Evolutionary conservation across 306 rosid species (phyloP), one percentile per base, ranked within the genome.

Genomic region (Hippophae gyantsensis): DNA sequence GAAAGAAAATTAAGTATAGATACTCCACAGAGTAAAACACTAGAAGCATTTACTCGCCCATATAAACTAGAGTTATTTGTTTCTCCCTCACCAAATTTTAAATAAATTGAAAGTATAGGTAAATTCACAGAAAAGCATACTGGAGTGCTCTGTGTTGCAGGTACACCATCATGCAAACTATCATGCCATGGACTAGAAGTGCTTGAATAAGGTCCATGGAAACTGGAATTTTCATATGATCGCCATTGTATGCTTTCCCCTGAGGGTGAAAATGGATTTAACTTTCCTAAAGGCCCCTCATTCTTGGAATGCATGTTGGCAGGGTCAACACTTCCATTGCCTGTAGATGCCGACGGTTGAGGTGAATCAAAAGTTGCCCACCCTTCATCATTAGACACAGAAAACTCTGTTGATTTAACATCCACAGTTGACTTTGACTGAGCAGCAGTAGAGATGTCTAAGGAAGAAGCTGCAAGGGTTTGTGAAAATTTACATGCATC

Each of bases 321-420:
- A 6, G 65, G 65, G 50, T 18, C 61, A 61, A 64, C 56, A 66
- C 65, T 73, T 66, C 67, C 86, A 41, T 58, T 61, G 71, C 56
- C 58, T n/a, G 72, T 38, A 47, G 78, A 68, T 64, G 70, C 18
- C 14, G 77, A 25, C 43, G 59, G 49, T 58, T 69, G 81, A 54
- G 89, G 92, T 3, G 57, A 47, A 63, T 87, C 89, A 72, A 87
- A 87, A 25, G 92, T 82, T 49, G 95, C 95, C 95, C 95, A 87
- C 25, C 89, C 89, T 73, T 76, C 87, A 78, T 72, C 81, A 71
- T 60, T 70, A 32, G 85, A 81, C 55, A 63, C 62, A 69, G 77
- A 69, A 47, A 64, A 61, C 48, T 77, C 75, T 13, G 67, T 68
- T 43, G 74, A 27, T 68, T 60, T 77, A 32, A 72, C 76, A 66